These are phyloP conservation scores for Conoideocrella luteorostrata DNA, from an alignment of 2,329 filamentous ascomycete species.

Conservation along the genomic window DNA sequence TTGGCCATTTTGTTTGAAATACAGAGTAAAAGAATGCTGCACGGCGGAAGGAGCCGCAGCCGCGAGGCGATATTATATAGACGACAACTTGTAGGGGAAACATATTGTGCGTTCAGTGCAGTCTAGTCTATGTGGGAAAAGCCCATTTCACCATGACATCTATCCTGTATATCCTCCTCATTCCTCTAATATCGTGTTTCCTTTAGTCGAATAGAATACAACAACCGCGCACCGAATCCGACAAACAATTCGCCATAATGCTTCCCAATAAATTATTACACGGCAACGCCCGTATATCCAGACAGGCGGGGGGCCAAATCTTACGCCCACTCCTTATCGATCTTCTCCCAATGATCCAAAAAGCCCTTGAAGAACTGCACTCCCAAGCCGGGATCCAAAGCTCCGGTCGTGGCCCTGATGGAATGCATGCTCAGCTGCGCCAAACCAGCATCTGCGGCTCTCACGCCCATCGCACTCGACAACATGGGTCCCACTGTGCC, in stretches of 20 bases:
- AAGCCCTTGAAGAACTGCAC: slow-evolving; percentile 87
- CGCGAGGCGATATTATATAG: too few relatives aligned
- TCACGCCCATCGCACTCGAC: slow-evolving; percentile 70
- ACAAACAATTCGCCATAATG: too few relatives aligned
- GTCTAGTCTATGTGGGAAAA: neutral
- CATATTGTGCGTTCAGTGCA: neutral
- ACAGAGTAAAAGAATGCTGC: neutral
- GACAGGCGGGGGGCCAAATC: too few relatives aligned
- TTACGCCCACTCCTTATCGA: slow-evolving; percentile 70
- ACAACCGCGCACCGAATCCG: too few relatives aligned
- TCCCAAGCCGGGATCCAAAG: slow-evolving; percentile 78
- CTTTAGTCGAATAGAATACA: too few relatives aligned
- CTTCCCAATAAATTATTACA: too few relatives aligned
- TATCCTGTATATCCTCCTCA: slow-evolving; percentile 1
- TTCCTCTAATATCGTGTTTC: too few relatives aligned
- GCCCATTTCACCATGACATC: neutral
- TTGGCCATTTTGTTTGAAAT: slow-evolving; percentile 14
- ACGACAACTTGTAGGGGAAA: too few relatives aligned
- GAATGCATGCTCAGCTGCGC: slow-evolving; percentile 93
- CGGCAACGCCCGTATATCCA: too few relatives aligned
- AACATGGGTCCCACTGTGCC: slow-evolving; percentile 95
- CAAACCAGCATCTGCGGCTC: slow-evolving; percentile 81
- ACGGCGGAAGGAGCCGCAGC: too few relatives aligned
- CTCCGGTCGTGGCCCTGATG: slow-evolving; percentile 81
- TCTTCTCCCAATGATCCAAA: slow-evolving; percentile 75